phyloP scores from a whole-genome alignment of 805 yeast genomes.

The Yarrowia sp. region DNA sequence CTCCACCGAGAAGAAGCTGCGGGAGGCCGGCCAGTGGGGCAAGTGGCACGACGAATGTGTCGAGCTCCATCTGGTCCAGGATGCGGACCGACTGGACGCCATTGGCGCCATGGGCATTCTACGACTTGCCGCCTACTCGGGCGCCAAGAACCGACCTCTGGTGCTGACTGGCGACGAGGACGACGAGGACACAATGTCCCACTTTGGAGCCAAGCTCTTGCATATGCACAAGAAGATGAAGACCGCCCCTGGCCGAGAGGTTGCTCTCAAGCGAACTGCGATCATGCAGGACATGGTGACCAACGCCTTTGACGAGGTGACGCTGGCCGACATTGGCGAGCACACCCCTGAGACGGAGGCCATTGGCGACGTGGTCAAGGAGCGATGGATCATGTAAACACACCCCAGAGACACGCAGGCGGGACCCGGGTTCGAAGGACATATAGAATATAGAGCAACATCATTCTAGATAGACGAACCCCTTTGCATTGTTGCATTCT shows the following conservation, averaged over 20 bases:
- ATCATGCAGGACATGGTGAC: constrained; percentile 44
- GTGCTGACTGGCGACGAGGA: constrained; percentile 40
- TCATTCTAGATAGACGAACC: constrained; percentile 19
- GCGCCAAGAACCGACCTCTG: constrained; percentile 46
- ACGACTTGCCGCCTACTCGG: constrained; percentile 50
- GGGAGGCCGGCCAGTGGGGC: constrained; percentile 45
- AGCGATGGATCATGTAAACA: constrained; percentile 37
- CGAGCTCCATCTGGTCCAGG: constrained; percentile 51
- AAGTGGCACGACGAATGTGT: constrained; percentile 48
- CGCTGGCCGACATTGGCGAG: constrained; percentile 23
- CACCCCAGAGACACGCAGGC: no score
- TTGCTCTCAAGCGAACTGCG: constrained; percentile 42
- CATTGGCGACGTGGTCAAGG: constrained; percentile 30
- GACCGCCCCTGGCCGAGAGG: constrained; percentile 44
- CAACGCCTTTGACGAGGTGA: constrained; percentile 37
- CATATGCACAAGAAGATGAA: constrained; percentile 46
- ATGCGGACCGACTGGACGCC: constrained; percentile 54
- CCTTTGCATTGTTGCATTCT: constrained; percentile 21
- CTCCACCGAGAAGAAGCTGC: constrained; percentile 45
- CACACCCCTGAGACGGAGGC: constrained; percentile 17
- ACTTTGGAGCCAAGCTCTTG: constrained; percentile 50
- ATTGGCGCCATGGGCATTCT: constrained; percentile 51
- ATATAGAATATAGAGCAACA: constrained; percentile 32
- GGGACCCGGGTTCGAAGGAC: not conserved
- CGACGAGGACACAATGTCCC: constrained; percentile 44